Evolutionary conservation across 768 basidiomycete species (phyloP).

Genomic region (Pulveroboletus sp.): DNA sequence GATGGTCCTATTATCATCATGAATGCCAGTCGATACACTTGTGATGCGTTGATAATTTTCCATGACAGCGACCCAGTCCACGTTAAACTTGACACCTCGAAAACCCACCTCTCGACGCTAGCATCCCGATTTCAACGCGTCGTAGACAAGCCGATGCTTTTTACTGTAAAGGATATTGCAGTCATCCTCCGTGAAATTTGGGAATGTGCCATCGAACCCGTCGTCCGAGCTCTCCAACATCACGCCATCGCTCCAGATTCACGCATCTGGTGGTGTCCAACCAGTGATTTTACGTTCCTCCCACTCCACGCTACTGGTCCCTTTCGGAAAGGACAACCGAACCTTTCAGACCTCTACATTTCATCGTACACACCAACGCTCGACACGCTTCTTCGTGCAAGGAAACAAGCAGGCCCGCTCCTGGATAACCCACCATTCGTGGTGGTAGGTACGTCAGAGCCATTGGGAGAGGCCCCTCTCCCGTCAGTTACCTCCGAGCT

Average conservation of each 20-base stretch:
- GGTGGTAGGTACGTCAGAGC: constrained; percentile 1
- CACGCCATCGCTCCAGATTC: neutral
- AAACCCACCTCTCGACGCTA: neutral
- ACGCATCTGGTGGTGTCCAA: neutral
- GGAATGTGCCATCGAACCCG: neutral
- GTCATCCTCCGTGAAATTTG: neutral
- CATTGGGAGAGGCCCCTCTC: neutral
- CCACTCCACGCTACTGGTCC: neutral
- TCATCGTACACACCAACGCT: constrained; percentile 26
- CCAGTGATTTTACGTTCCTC: neutral
- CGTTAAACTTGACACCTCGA: neutral
- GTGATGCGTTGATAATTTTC: neutral
- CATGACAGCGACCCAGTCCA: neutral
- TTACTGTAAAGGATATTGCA: neutral
- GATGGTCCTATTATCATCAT: neutral
- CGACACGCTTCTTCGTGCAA: constrained; percentile 8
- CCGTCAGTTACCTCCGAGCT: constrained; percentile 2
- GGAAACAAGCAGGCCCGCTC: neutral
- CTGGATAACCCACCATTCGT: neutral
- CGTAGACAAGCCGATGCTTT: neutral
- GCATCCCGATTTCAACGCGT: neutral
- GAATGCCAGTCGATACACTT: neutral
- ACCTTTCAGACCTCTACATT: constrained; percentile 1
- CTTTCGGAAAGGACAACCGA: neutral
- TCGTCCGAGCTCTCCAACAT: neutral